Percentiles rank a stretch among this genome's conserved stretches.
phyloP scores from a whole-genome alignment of 2,329 filamentous ascomycete species.

The Fusarium ramigenum region DNA sequence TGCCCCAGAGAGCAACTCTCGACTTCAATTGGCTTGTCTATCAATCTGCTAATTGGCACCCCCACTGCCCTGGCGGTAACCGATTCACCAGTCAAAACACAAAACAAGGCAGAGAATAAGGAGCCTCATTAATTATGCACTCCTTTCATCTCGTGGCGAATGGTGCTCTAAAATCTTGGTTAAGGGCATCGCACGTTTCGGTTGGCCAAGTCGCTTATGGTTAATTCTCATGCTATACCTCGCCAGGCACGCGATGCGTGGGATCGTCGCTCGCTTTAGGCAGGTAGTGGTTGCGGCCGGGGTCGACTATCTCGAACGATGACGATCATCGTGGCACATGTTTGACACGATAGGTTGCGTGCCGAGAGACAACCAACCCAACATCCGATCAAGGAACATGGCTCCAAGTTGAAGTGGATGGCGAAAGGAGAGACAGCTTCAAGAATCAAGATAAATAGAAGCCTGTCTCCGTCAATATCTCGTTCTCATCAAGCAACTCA shows the following conservation, averaged over 20 bases:
- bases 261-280: slow-evolving; percentile 32
- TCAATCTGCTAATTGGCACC: slow-evolving; percentile 25
- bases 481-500: slow-evolving; percentile 27
- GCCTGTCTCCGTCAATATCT: background rate
- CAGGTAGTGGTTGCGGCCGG: slow-evolving; percentile 25
- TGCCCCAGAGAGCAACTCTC: background rate
- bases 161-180: background rate
- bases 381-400: background rate
- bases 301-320: slow-evolving; percentile 21
- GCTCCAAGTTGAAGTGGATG: background rate
- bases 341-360: slow-evolving; percentile 17
- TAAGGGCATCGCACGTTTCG: background rate
- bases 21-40: slow-evolving; percentile 15
- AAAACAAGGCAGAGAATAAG: background rate
- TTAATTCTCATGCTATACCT: slow-evolving; percentile 33
- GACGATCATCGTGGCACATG: slow-evolving; percentile 32
- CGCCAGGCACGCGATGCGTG: slow-evolving; percentile 1
- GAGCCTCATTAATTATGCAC: slow-evolving; percentile 22
- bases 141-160: slow-evolving; percentile 27
- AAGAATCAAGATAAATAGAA: slow-evolving; percentile 34
- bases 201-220: slow-evolving; percentile 16
- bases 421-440: background rate
- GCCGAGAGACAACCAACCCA: slow-evolving; percentile 11
- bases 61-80: slow-evolving; percentile 30
- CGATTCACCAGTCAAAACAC: slow-evolving; percentile 24